Percentiles rank a stretch among this genome's conserved stretches.
Conservation (phyloP, 176 grass and related monocot species). For the Carex myosuroides region DNA sequence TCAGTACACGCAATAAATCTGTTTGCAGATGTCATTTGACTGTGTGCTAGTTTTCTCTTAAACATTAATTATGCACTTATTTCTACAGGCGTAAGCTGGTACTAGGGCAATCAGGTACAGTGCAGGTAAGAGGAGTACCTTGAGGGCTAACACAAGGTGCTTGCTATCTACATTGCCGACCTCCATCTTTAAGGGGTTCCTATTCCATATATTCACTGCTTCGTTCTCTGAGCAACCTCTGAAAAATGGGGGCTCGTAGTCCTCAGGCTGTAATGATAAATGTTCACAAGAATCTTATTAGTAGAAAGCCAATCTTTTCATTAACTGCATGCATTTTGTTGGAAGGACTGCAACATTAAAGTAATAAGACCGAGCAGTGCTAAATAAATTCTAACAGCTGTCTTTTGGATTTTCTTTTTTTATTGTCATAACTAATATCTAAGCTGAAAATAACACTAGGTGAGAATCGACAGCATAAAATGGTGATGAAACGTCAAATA, state of each 20-base stretch:
- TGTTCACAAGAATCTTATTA: background rate
- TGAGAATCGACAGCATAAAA: background rate
- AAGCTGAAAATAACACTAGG: background rate
- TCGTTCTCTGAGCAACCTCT: conserved; percentile 77
- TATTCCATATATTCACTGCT: conserved; percentile 75
- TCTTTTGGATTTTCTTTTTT: background rate
- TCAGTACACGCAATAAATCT: background rate
- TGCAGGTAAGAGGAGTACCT: conserved; percentile 37
- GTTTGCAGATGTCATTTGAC: background rate
- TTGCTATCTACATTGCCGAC: conserved; percentile 96
- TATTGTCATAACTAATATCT: background rate
- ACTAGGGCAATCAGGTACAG: background rate
- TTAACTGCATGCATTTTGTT: background rate
- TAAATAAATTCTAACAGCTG: background rate
- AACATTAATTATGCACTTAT: background rate
- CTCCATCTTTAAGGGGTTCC: conserved; percentile 95
- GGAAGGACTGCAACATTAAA: background rate
- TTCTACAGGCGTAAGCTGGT: background rate
- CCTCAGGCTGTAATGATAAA: conserved; percentile 59
- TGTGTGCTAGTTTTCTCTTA: background rate
- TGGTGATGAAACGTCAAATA: background rate
- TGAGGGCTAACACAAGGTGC: conserved; percentile 83
- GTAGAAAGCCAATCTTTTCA: background rate
- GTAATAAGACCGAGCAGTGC: background rate
- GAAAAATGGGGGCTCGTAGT: conserved; percentile 95